Evolutionary conservation across 345 rosid genomes (phyloP).

Genomic region (Hypericum perforatum): DNA sequence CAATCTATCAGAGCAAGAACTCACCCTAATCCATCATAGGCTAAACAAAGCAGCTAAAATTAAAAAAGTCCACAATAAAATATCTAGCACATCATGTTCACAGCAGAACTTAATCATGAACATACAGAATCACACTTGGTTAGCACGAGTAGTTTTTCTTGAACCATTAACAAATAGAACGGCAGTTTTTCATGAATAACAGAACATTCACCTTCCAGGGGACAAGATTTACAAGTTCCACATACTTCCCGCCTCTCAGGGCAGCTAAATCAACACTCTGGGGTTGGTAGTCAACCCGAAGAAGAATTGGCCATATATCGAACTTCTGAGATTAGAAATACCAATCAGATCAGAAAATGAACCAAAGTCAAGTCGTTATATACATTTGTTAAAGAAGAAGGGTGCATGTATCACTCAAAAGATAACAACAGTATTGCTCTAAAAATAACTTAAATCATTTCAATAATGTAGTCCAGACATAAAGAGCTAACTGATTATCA

Average conservation of each 20-base stretch:
- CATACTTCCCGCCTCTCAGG: conserved; percentile 71
- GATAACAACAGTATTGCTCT: too few species aligned
- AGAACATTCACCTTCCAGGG: conserved; percentile 75
- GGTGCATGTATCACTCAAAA: conserved; percentile 3
- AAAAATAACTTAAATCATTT: too few species aligned
- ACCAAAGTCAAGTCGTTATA: conserved; percentile 2
- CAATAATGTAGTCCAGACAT: too few species aligned
- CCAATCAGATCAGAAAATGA: conserved; percentile 18
- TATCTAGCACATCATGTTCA: too few species aligned
- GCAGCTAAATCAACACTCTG: conserved; percentile 83
- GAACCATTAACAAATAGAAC: not conserved
- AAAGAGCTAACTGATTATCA: too few species aligned
- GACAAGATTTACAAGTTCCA: conserved; percentile 86
- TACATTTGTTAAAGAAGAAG: not conserved
- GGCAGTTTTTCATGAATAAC: not conserved
- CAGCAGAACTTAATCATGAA: too few species aligned
- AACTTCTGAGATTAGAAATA: conserved; percentile 53
- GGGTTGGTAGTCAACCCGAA: conserved; percentile 90
- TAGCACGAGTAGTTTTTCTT: too few species aligned
- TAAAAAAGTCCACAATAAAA: too few species aligned
- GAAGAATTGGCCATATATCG: conserved; percentile 66
- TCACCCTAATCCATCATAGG: too few species aligned
- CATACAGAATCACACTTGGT: too few species aligned
- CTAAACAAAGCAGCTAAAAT: too few species aligned
- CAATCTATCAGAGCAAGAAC: too few species aligned